A percentile compares a stretch with the other conserved stretches of the same genome.
phyloP scores from a whole-genome alignment of 495 filamentous ascomycete genomes.

The Achaetomiella virescens region DNA sequence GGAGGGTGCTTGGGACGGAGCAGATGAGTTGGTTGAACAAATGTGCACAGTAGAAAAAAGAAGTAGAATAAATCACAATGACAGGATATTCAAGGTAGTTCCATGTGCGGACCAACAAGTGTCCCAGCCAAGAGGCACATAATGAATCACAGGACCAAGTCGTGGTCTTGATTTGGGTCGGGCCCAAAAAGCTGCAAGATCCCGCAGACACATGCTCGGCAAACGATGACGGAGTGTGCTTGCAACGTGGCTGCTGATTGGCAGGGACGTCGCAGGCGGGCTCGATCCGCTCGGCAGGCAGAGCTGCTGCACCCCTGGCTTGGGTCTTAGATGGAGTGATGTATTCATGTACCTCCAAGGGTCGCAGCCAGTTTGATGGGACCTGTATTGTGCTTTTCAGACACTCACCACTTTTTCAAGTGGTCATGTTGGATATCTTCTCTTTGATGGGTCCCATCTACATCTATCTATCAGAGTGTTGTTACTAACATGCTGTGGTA shows the following conservation, averaged over 20 bases:
- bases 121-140: not conserved
- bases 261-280: not conserved
- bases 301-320: not conserved
- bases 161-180: slow-evolving; percentile 7
- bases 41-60: not conserved
- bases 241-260: slow-evolving; percentile 12
- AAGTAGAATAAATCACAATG: not conserved
- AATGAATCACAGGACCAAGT: too few species aligned
- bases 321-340: not conserved
- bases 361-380: too few species aligned
- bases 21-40: too few species aligned
- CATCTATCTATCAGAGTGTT: too few species aligned
- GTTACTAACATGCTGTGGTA: too few species aligned
- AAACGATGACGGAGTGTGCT: slow-evolving; percentile 17
- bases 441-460: too few species aligned
- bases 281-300: slow-evolving; percentile 6
- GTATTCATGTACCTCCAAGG: too few species aligned
- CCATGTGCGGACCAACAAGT: slow-evolving; percentile 3
- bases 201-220: not conserved
- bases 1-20: too few species aligned
- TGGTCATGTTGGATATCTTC: too few species aligned
- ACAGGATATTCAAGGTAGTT: not conserved
- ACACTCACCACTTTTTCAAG: too few species aligned
- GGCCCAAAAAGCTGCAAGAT: not conserved
- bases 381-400: too few species aligned